Percentiles rank a stretch among this genome's conserved stretches.
phyloP scores from a whole-genome alignment of 108 stramenopile species.

The Nitzschia inconspicua region DNA sequence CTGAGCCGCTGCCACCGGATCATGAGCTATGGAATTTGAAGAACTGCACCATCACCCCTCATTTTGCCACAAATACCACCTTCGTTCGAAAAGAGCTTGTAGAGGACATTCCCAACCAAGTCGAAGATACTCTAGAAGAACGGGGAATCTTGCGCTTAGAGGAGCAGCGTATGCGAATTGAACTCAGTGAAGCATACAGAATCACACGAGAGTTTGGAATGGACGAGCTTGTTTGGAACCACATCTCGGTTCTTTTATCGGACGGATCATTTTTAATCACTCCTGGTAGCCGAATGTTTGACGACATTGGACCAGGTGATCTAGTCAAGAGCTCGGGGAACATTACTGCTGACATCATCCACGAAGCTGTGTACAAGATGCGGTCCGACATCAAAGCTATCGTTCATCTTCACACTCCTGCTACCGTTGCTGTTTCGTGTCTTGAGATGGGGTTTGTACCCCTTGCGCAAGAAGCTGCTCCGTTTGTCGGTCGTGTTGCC shows the following conservation, averaged over 20 bases:
- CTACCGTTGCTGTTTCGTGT: constrained; percentile 57
- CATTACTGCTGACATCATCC: constrained; percentile 62
- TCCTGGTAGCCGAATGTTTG: constrained; percentile 49
- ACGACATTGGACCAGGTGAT: constrained; percentile 49
- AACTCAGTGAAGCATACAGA: constrained; percentile 23
- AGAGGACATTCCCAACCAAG: constrained; percentile 42
- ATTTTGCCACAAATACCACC: constrained; percentile 62
- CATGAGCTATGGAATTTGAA: constrained; percentile 43
- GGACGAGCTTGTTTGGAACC: constrained; percentile 75
- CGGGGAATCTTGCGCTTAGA: constrained; percentile 27
- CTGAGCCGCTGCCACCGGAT: constrained; percentile 52
- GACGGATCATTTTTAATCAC: constrained; percentile 51
- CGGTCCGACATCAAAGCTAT: constrained; percentile 59
- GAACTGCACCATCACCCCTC: constrained; percentile 55
- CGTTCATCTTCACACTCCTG: constrained; percentile 61
- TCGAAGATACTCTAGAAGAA: constrained; percentile 41
- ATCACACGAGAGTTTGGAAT: constrained; percentile 50
- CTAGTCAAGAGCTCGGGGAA: constrained; percentile 47
- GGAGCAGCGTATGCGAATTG: constrained; percentile 22
- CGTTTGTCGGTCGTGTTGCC: constrained; percentile 49
- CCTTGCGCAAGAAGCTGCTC: constrained; percentile 51
- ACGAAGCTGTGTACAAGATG: constrained; percentile 55
- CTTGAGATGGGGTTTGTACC: constrained; percentile 56
- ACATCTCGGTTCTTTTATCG: constrained; percentile 50
- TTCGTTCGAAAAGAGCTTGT: constrained; percentile 53